Conservation (phyloP, 2,329 filamentous ascomycete genomes). For the Calonectria hongkongensis region DNA sequence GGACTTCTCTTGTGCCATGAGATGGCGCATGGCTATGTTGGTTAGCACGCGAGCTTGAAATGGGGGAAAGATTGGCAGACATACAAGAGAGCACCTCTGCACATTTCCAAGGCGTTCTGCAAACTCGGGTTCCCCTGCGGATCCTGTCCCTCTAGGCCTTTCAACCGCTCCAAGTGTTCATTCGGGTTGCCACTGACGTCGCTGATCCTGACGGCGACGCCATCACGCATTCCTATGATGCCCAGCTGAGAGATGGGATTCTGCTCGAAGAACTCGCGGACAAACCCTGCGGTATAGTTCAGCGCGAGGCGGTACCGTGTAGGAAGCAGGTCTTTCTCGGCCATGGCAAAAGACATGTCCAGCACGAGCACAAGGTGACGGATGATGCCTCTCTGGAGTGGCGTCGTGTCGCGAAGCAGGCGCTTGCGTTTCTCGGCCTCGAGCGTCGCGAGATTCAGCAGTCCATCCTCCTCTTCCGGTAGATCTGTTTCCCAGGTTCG, state of each 20-base stretch:
- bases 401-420: constrained; percentile 93
- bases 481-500: constrained; percentile 84
- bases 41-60: constrained; percentile 37
- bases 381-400: constrained; percentile 96
- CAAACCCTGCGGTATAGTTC: constrained; percentile 89
- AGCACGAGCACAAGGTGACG: constrained; percentile 94
- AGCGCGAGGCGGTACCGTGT: constrained; percentile 89
- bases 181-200: constrained; percentile 94
- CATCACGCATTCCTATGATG: constrained; percentile 94
- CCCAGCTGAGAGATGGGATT: constrained; percentile 98
- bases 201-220: constrained; percentile 88
- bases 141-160: constrained; percentile 79
- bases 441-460: constrained; percentile 84
- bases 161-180: constrained; percentile 87
- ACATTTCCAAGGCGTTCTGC: constrained; percentile 98
- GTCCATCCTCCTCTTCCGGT: constrained; percentile 82
- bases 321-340: constrained; percentile 94
- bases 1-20: constrained; percentile 93
- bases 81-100: constrained; percentile 90
- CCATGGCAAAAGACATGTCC: constrained; percentile 95
- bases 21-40: constrained; percentile 84
- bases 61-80: background rate
- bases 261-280: constrained; percentile 97
- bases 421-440: constrained; percentile 89
- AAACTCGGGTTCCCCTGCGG: constrained; percentile 86